phyloP scores from a whole-genome alignment of 345 rosid species.

The Brassica juncea region DNA sequence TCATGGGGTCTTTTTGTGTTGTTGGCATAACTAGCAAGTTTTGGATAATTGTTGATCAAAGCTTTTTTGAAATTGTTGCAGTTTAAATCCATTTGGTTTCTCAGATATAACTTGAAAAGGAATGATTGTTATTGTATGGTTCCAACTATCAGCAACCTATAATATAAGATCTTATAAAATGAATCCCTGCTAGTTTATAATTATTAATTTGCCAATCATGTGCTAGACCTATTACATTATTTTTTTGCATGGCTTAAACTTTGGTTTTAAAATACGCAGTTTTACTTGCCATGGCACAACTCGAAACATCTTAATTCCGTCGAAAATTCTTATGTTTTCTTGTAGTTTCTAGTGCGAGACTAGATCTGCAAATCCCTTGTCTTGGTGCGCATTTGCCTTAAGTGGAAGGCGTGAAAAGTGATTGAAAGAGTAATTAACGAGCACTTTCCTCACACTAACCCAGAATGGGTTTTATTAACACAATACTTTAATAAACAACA shows the following conservation, averaged over 20 bases:
- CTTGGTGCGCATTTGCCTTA: neutral
- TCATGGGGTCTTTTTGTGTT: neutral
- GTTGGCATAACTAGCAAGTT: neutral
- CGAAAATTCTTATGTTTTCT: too few species aligned
- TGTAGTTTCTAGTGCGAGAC: too few species aligned
- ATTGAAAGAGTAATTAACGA: neutral
- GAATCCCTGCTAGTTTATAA: neutral
- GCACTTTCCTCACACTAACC: neutral
- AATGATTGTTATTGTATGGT: neutral
- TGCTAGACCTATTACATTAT: neutral
- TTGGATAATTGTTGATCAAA: neutral
- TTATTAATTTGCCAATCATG: neutral
- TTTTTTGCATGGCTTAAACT: neutral
- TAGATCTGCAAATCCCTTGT: too few species aligned
- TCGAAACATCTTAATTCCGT: too few species aligned
- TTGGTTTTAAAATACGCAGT: neutral
- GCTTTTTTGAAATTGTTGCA: neutral
- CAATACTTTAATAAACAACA: conserved; percentile 2
- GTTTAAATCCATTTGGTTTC: neutral
- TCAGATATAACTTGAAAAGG: neutral
- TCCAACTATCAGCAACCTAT: neutral
- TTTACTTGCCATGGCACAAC: neutral
- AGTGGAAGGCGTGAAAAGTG: neutral
- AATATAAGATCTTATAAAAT: neutral
- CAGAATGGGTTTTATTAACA: neutral